phyloP scores from a whole-genome alignment of 768 basidiomycete genomes.

The Suillus clintonianus region DNA sequence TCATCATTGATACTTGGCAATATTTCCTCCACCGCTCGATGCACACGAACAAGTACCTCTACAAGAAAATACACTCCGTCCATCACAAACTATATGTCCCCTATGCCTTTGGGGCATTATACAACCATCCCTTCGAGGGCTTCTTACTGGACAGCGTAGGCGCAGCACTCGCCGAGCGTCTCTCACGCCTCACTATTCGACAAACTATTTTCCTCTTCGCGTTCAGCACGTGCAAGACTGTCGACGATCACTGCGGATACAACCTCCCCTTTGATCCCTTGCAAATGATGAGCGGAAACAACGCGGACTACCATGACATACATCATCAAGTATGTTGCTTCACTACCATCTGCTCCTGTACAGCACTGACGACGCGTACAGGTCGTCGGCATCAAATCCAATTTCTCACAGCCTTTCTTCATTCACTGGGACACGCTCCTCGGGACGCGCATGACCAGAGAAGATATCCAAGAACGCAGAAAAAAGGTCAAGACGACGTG shows the following conservation, averaged over 20 bases:
- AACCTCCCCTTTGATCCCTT: slow-evolving; percentile 88
- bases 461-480: slow-evolving; percentile 55
- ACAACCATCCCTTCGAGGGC: slow-evolving; percentile 97
- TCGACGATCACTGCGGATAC: slow-evolving; percentile 96
- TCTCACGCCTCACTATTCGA: slow-evolving; percentile 70
- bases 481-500: slow-evolving; percentile 24
- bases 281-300: slow-evolving; percentile 83
- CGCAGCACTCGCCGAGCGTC: slow-evolving; percentile 70
- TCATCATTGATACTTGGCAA: slow-evolving; percentile 96
- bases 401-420: slow-evolving; percentile 94
- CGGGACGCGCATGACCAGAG: slow-evolving; percentile 76
- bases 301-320: slow-evolving; percentile 97
- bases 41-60: slow-evolving; percentile 90
- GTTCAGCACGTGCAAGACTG: slow-evolving; percentile 87
- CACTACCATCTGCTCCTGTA: background rate
- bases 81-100: slow-evolving; percentile 97
- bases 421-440: slow-evolving; percentile 87
- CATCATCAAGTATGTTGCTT: slow-evolving; percentile 75
- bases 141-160: slow-evolving; percentile 87
- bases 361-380: background rate
- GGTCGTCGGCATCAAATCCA: slow-evolving; percentile 82
- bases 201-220: slow-evolving; percentile 85
- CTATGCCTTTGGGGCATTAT: slow-evolving; percentile 94
- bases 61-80: slow-evolving; percentile 88
- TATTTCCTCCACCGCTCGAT: slow-evolving; percentile 93